Conservation (phyloP, 305 asterid species). For the Withania somnifera region DNA sequence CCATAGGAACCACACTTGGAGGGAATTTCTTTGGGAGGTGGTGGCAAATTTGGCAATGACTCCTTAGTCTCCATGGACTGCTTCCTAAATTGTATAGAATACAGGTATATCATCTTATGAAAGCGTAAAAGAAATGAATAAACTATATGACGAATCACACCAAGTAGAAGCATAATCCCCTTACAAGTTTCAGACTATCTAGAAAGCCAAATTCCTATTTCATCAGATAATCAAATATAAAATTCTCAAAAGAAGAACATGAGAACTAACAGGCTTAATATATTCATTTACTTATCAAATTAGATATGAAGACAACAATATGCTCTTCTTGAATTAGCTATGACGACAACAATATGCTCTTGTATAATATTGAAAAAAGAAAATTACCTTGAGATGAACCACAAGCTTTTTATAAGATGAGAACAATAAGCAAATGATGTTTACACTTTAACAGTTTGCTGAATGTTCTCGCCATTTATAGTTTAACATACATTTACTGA, state of each 20-base stretch:
- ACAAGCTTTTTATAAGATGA: background rate
- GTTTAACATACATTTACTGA: background rate
- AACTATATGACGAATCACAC: background rate
- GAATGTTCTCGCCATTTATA: background rate
- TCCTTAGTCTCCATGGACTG: slow-evolving; percentile 11
- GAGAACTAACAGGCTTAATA: background rate
- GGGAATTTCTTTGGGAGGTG: slow-evolving; percentile 21
- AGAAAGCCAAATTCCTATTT: background rate
- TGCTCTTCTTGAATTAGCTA: background rate
- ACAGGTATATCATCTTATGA: background rate
- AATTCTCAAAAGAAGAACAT: background rate
- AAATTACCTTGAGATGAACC: slow-evolving; percentile 2
- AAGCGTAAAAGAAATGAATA: background rate
- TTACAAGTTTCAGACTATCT: background rate
- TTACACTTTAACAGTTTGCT: background rate
- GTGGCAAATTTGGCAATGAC: slow-evolving; percentile 10
- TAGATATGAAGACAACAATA: background rate
- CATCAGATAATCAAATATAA: background rate
- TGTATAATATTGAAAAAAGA: background rate
- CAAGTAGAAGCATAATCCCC: background rate
- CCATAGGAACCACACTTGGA: slow-evolving; percentile 13
- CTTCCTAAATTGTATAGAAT: background rate
- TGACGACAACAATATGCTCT: background rate
- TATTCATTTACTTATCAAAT: background rate
- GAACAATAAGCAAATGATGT: background rate